A percentile compares a stretch with the other conserved stretches of the same genome.
These are phyloP conservation scores for Globisporangium orthogonon DNA, from an alignment of 352 stramenopile genomes.

Conservation along the genomic window DNA sequence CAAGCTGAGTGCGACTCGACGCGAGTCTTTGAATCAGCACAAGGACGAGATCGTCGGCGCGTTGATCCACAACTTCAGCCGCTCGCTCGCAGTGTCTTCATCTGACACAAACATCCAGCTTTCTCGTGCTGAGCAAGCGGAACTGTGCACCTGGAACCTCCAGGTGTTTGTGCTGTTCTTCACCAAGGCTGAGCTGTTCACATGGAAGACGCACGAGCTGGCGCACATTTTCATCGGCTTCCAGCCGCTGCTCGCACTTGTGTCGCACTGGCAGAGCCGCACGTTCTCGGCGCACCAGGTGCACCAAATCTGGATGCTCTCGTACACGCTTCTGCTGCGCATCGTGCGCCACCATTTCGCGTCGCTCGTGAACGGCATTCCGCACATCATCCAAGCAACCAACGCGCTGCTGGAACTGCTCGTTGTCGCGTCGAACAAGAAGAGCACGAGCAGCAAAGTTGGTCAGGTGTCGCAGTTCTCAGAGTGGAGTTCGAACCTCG, in stretches of 20 bases:
- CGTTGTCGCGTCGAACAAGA: conserved; percentile 16
- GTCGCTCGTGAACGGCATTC: conserved; percentile 55
- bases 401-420: conserved; percentile 70
- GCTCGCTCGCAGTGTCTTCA: conserved; percentile 16
- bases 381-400: conserved; percentile 58
- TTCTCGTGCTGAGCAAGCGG: background rate
- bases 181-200: conserved; percentile 73
- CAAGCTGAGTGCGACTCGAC: conserved; percentile 45
- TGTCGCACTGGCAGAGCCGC: conserved; percentile 18
- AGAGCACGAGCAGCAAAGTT: background rate
- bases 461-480: conserved; percentile 13
- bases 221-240: conserved; percentile 64
- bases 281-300: conserved; percentile 28
- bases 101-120: background rate
- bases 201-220: conserved; percentile 69
- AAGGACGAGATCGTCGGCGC: conserved; percentile 45
- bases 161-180: conserved; percentile 63
- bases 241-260: conserved; percentile 36
- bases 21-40: conserved; percentile 36
- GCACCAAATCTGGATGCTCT: conserved; percentile 71
- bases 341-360: conserved; percentile 73
- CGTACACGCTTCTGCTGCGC: conserved; percentile 71
- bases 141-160: conserved; percentile 44
- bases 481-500: conserved; percentile 82
- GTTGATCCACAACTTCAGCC: conserved; percentile 40